Evolutionary conservation across 2,329 filamentous ascomycete species (phyloP).

Genomic region (Verticillium nonalfalfae): DNA sequence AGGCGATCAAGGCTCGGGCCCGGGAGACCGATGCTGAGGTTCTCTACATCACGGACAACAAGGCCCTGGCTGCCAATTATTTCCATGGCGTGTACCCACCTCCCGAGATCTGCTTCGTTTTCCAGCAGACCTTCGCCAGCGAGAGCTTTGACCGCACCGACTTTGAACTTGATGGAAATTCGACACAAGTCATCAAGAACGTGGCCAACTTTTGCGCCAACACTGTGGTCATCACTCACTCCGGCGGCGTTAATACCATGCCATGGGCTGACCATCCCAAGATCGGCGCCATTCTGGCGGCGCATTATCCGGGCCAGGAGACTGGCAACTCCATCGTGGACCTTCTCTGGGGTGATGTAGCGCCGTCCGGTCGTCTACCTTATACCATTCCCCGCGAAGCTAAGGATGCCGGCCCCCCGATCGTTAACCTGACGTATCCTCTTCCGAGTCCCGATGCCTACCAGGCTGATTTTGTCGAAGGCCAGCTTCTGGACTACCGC

Average conservation of each 20-base stretch:
- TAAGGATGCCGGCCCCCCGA: slow-evolving; percentile 42
- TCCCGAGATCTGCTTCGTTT: slow-evolving; percentile 7
- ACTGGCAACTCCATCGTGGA: slow-evolving; percentile 45
- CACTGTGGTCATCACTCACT: slow-evolving; percentile 59
- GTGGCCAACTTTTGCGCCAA: slow-evolving; percentile 56
- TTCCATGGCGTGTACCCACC: slow-evolving; percentile 6
- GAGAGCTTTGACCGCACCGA: slow-evolving; percentile 66
- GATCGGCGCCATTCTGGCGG: not conserved
- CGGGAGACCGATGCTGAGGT: slow-evolving; percentile 3
- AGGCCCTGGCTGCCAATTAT: not conserved
- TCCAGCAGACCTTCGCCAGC: slow-evolving; percentile 29
- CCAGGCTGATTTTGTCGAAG: slow-evolving; percentile 35
- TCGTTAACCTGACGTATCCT: slow-evolving; percentile 17
- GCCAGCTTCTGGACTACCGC: slow-evolving; percentile 47
- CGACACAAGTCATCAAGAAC: slow-evolving; percentile 40
- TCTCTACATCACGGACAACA: slow-evolving; percentile 2
- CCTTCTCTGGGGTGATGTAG: slow-evolving; percentile 50
- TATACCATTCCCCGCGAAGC: slow-evolving; percentile 54
- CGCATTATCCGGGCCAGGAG: too few species aligned
- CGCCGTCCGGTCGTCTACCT: slow-evolving; percentile 50
- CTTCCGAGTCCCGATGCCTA: slow-evolving; percentile 13
- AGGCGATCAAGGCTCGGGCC: slow-evolving; percentile 6
- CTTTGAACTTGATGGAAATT: slow-evolving; percentile 56
- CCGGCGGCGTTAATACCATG: slow-evolving; percentile 55
- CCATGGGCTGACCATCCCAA: slow-evolving; percentile 60